Base-by-base conservation (phyloP, 2,329 filamentous ascomycete species). In the Scedosporium boydii region DNA sequence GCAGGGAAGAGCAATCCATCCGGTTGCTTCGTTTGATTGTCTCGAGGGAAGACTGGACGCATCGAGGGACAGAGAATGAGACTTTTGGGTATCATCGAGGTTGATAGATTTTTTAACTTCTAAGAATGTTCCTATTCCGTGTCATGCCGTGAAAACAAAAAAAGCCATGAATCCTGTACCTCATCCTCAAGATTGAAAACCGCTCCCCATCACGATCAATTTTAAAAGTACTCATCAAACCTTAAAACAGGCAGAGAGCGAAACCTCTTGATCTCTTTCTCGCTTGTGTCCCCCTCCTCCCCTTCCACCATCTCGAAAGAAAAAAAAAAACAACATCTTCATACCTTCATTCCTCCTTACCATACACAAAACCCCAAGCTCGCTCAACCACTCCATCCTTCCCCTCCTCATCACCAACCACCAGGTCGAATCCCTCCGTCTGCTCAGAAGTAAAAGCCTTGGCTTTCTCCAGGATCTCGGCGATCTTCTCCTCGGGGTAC, bases 351-450 rank as follows among this genome's bases (percentile, higher is more conserved):
- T 59, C 48, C 23, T 29, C 26, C 29, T 63, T 57, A 14, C 62
- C 63, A 29, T 70, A 76, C 18, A 76, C 68, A 61, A 68, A 73
- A 6, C 67, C 66, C 2, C 63, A 62, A 3, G 76, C 60, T 5
- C 61, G 55, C 12, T 67, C 66, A 23, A 66, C 64, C 26, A 69
- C 69, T 23, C 66, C 59, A 18, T 68, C 67, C 6, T 67, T 57
- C n/a, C 70, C 69, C 2, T 70, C 69, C 2, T 70, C 70, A 38
- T 72, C 68, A 60, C 65, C 38, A 34, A 76, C n/a, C 6, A 63
- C 63, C 9, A 62, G 23, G 14, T 55, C 42, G 23, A 66, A 64
- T 41, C 59, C 59, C 21, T 62, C 56, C 18, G 58, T 60, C 56
- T 64, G 64, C 27, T 51, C 42, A 16, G 67, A 63, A 26, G 68